Evolutionary conservation across 2,329 filamentous ascomycete species (phyloP).

Genomic region (Aspergillus sp.): DNA sequence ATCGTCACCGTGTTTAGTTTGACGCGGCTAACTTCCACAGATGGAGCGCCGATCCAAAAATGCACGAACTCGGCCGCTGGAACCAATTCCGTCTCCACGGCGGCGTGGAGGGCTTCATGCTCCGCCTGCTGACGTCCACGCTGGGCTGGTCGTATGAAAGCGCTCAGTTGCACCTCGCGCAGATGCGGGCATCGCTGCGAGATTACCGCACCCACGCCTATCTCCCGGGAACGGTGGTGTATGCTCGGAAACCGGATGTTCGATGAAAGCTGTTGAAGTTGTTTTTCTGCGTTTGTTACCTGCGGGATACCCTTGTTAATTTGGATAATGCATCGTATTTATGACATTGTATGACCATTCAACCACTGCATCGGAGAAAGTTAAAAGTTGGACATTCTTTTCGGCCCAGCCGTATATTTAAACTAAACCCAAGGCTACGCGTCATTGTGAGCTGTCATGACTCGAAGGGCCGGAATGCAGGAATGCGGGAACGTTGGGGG

Average conservation of each 20-base stretch:
- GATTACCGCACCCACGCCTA: conserved; percentile 24
- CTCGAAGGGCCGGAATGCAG: too few species aligned
- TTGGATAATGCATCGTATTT: too few species aligned
- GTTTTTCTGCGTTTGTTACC: too few species aligned
- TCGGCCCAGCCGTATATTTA: too few species aligned
- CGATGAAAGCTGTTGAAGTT: too few species aligned
- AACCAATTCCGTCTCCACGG: conserved; percentile 21
- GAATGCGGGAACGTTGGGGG: too few species aligned
- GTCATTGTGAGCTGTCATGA: too few species aligned
- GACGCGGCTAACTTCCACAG: conserved; percentile 5
- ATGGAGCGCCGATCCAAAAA: conserved; percentile 22
- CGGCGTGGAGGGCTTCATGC: conserved; percentile 22
- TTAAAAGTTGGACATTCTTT: too few species aligned
- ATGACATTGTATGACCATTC: too few species aligned
- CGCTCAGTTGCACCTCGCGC: conserved; percentile 23
- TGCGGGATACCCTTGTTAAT: too few species aligned
- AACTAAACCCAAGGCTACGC: too few species aligned
- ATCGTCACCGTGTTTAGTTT: background rate
- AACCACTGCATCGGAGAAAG: too few species aligned
- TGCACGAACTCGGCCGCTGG: conserved; percentile 25
- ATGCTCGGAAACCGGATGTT: conserved; percentile 18
- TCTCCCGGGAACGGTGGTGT: conserved; percentile 20
- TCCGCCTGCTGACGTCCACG: conserved; percentile 23
- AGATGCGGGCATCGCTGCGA: conserved; percentile 23
- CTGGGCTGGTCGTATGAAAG: conserved; percentile 25